Evolutionary conservation across 345 rosid genomes (phyloP), one percentile per base, ranked within the genome.

Genomic region (Alliaria petiolata): DNA sequence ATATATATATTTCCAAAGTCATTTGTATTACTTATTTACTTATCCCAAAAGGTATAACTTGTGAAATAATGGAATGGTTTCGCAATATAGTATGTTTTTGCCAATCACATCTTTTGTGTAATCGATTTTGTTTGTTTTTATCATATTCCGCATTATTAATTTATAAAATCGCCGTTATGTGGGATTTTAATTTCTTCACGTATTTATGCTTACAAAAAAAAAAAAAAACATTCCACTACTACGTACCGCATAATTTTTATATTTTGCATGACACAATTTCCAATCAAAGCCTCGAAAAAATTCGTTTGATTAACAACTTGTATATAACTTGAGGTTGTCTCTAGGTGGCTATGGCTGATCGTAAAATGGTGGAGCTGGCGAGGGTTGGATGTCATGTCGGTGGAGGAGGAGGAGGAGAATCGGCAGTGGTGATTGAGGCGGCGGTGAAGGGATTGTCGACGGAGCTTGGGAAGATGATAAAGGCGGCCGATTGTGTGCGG

Each of bases 401-500:
- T 51, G 60, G 53, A 0, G 75, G 69, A 8, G 69, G n/a, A n/a
- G n/a, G 26, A 26, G 67, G 61, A 30, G 83, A 74, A 17, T 17
- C 47, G 6, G 50, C 33, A 51, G 84, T 67, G n/a, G 26, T 71
- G 65, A 81, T 76, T 20, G 86, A 79, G 64, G 85, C 71, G 69
- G 93, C 92, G 10, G 9, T 86, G 57, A 78, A 71, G 34, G 78
- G 83, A 5, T 6, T 87, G 6, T 39, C 67, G 65, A 70, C 19
- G 3, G 85, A 91, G 53, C 70, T 90, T 50, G 96, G 85, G 75
- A 86, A 71, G 65, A 83, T 90, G 19, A 85, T 90, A 84, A 93
- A 86, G 69, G 85, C 86, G 2, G 93, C 96, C 1, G 98, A 93
- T 39, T 87, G 92, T 47, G 96, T 87, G 15, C 72, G 96, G 69